These are phyloP conservation scores for Brassica carinata DNA, from an alignment of 345 rosid species.

Conservation along the genomic window DNA sequence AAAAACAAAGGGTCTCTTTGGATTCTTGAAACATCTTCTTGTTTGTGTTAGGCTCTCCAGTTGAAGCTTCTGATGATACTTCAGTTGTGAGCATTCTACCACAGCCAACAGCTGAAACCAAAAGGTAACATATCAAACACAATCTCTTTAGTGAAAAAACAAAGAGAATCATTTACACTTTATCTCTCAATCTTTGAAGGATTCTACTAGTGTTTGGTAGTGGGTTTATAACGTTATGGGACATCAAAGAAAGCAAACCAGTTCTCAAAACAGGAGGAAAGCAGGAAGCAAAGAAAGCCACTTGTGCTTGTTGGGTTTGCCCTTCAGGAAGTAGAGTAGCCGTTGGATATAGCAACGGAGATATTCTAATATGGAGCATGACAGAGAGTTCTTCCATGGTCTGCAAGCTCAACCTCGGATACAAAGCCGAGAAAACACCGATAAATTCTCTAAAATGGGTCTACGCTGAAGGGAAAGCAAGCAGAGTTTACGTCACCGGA, in stretches of 20 bases:
- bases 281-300: constrained; percentile 64
- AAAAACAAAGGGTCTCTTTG: not conserved
- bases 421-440: constrained; percentile 69
- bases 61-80: constrained; percentile 54
- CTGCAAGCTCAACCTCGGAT: constrained; percentile 85
- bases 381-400: constrained; percentile 48
- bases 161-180: too few species aligned
- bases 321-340: constrained; percentile 80
- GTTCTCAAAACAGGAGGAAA: constrained; percentile 61
- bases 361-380: constrained; percentile 69
- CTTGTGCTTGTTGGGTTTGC: constrained; percentile 90
- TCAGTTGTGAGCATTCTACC: constrained; percentile 65
- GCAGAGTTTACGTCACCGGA: constrained; percentile 72
- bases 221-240: constrained; percentile 79
- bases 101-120: constrained; percentile 80
- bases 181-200: constrained; percentile 27
- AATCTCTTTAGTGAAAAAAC: too few species aligned
- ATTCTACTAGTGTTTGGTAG: constrained; percentile 71
- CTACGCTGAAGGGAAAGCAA: constrained; percentile 69
- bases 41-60: constrained; percentile 50
- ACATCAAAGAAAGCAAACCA: constrained; percentile 63
- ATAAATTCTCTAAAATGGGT: constrained; percentile 73
- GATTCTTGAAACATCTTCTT: constrained; percentile 20
- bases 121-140: constrained; percentile 23
- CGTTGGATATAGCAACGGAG: constrained; percentile 84